Conservation (phyloP, 306 rosid genomes). For the Quercus agrifolia region DNA sequence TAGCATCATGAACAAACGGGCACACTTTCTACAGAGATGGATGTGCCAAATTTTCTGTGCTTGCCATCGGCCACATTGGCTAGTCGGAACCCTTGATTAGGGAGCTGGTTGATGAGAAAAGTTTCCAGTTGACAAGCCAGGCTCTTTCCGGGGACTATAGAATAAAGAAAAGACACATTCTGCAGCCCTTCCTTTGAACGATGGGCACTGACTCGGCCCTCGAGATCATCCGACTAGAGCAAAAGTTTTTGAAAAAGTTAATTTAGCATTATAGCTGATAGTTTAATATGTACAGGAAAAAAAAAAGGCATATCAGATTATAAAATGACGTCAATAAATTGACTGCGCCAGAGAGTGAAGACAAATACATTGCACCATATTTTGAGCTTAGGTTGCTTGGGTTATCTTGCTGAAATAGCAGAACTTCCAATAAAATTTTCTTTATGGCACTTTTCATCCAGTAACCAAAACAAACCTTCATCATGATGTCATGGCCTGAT, state of each 20-base stretch:
- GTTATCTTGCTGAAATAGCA: not conserved
- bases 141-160: constrained; percentile 69
- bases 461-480: too few species aligned
- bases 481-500: not conserved
- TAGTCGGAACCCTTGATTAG: constrained; percentile 63
- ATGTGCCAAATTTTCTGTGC: constrained; percentile 88
- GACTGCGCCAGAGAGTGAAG: not conserved
- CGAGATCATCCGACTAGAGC: constrained; percentile 76
- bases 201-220: constrained; percentile 66
- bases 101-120: constrained; percentile 87
- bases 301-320: not conserved
- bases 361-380: not conserved
- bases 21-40: constrained; percentile 39
- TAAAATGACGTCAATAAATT: not conserved
- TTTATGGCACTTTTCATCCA: too few species aligned
- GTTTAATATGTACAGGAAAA: not conserved
- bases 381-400: not conserved
- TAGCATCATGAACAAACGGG: constrained; percentile 19
- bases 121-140: constrained; percentile 88
- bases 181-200: constrained; percentile 73
- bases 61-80: constrained; percentile 76
- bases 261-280: not conserved
- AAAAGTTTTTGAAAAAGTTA: not conserved
- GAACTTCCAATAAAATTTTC: not conserved
- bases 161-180: constrained; percentile 58